Evolutionary conservation across 345 rosid genomes (phyloP).

Genomic region (Salix udensis): DNA sequence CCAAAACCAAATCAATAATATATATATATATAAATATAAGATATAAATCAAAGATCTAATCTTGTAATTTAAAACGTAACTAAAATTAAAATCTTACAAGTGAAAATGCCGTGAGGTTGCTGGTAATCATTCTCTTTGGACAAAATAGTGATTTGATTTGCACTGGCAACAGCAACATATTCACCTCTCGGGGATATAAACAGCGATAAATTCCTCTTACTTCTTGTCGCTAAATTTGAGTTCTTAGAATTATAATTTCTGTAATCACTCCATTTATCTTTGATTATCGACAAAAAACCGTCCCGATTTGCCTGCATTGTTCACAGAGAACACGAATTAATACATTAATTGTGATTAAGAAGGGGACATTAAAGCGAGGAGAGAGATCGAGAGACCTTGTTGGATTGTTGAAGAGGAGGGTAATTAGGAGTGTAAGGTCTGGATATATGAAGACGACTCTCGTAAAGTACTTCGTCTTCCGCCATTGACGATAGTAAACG

Average conservation of each 20-base stretch:
- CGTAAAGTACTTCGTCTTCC: slow-evolving; percentile 47
- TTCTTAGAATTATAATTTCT: slow-evolving; percentile 28
- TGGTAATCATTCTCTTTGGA: slow-evolving; percentile 64
- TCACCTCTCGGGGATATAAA: slow-evolving; percentile 76
- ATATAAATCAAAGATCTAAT: background rate
- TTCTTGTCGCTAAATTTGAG: slow-evolving; percentile 18
- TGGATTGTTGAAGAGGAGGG: slow-evolving; percentile 48
- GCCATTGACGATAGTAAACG: slow-evolving; percentile 3
- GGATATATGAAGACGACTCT: slow-evolving; percentile 64
- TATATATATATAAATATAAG: background rate
- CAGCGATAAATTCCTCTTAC: slow-evolving; percentile 44
- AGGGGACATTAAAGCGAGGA: background rate
- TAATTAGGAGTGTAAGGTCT: slow-evolving; percentile 56
- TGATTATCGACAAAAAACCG: slow-evolving; percentile 27
- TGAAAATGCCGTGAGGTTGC: slow-evolving; percentile 60
- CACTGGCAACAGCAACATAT: slow-evolving; percentile 73
- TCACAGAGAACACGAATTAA: background rate
- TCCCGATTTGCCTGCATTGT: slow-evolving; percentile 42
- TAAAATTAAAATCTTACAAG: slow-evolving; percentile 39
- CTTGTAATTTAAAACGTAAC: background rate
- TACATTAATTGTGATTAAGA: background rate
- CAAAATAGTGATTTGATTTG: slow-evolving; percentile 64
- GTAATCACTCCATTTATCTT: slow-evolving; percentile 56
- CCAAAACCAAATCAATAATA: background rate
- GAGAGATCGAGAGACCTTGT: slow-evolving; percentile 33